These are phyloP conservation scores for Paraconiothyrium sp. DNA, from an alignment of 2,329 filamentous ascomycete genomes.

Conservation along the genomic window DNA sequence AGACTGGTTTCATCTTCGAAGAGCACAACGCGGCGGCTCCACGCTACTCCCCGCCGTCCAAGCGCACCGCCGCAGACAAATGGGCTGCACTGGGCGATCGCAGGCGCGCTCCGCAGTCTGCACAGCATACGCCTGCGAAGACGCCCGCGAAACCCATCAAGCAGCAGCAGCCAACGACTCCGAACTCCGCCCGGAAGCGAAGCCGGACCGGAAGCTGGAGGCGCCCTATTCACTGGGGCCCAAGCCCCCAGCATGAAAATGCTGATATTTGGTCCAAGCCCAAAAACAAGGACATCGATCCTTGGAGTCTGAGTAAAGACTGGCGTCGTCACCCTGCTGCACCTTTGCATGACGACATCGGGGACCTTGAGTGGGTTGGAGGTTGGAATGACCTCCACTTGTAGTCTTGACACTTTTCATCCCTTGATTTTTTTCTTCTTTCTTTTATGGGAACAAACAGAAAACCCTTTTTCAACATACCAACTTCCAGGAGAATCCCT, in stretches of 20 bases:
- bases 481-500: constrained; percentile 11
- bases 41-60: constrained; percentile 73
- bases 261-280: constrained; percentile 47
- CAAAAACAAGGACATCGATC: constrained; percentile 43
- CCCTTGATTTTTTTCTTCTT: constrained; percentile 39
- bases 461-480: constrained; percentile 31
- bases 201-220: constrained; percentile 51
- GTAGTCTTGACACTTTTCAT: constrained; percentile 59
- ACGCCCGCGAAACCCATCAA: constrained; percentile 43
- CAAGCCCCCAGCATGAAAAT: constrained; percentile 47
- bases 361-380: constrained; percentile 93
- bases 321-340: constrained; percentile 58
- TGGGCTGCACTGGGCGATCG: constrained; percentile 90
- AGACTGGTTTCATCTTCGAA: constrained; percentile 78
- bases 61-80: constrained; percentile 76
- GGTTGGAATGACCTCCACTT: constrained; percentile 80
- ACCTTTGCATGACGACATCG: constrained; percentile 67
- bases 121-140: constrained; percentile 51
- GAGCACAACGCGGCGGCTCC: constrained; percentile 60
- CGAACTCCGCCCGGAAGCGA: constrained; percentile 50
- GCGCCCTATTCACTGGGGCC: constrained; percentile 47
- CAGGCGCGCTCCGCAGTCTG: constrained; percentile 70
- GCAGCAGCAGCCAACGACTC: constrained; percentile 40
- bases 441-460: constrained; percentile 31
- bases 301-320: constrained; percentile 58